phyloP scores from a whole-genome alignment of 2,329 filamentous ascomycete species.

The Cytospora mali region DNA sequence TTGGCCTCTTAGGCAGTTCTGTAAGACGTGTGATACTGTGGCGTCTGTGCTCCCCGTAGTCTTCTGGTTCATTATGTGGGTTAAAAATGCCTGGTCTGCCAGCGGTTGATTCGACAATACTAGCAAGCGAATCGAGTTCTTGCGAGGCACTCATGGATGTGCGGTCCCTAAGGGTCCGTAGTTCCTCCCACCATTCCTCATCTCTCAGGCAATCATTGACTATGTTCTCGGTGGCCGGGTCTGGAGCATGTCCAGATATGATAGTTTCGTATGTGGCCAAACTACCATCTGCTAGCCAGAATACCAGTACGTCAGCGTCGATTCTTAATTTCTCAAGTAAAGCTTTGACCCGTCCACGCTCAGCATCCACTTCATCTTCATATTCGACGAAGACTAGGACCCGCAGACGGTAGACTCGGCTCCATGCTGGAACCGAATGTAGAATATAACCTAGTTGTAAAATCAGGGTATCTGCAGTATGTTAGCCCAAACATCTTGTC shows the following conservation, averaged over 20 bases:
- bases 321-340: slow-evolving; percentile 82
- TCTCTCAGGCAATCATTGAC: slow-evolving; percentile 69
- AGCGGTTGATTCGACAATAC: slow-evolving; percentile 48
- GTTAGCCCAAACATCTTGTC: slow-evolving; percentile 26
- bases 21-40: slow-evolving; percentile 61
- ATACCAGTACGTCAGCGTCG: slow-evolving; percentile 76
- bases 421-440: slow-evolving; percentile 80
- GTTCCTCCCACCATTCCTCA: slow-evolving; percentile 82
- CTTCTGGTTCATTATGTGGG: slow-evolving; percentile 40
- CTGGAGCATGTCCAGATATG: slow-evolving; percentile 67
- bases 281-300: slow-evolving; percentile 76
- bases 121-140: slow-evolving; percentile 47
- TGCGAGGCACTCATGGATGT: slow-evolving; percentile 44
- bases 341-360: slow-evolving; percentile 69
- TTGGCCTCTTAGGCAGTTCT: slow-evolving; percentile 64
- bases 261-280: slow-evolving; percentile 76
- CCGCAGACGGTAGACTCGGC: slow-evolving; percentile 69
- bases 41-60: slow-evolving; percentile 38
- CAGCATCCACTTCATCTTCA: slow-evolving; percentile 79
- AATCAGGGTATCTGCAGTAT: slow-evolving; percentile 67
- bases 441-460: slow-evolving; percentile 84
- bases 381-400: slow-evolving; percentile 90
- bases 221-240: slow-evolving; percentile 57
- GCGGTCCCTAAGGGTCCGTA: slow-evolving; percentile 58
- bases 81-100: slow-evolving; percentile 48